Conservation (phyloP, 768 basidiomycete genomes). For the Goffeauzyma gilvescens region DNA sequence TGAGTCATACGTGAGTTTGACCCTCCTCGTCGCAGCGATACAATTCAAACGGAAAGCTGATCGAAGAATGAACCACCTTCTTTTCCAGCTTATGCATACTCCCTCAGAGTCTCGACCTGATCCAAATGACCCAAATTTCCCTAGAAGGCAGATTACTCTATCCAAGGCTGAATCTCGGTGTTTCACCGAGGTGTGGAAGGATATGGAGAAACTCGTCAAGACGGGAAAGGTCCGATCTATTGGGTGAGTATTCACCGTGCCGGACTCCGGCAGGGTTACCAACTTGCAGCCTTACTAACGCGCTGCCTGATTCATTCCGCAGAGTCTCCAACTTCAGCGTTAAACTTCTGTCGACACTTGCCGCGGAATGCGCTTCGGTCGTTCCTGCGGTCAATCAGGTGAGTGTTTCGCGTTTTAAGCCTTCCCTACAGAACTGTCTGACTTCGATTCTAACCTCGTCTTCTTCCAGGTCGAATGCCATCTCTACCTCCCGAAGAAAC, state of each 20-base stretch:
- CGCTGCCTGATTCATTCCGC: not conserved
- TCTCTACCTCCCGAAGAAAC: conserved; percentile 40
- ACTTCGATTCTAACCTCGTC: not conserved
- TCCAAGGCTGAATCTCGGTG: conserved; percentile 24
- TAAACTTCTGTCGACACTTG: conserved; percentile 33
- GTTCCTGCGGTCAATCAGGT: conserved; percentile 39
- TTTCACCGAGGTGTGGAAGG: conserved; percentile 32
- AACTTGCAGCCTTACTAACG: not conserved
- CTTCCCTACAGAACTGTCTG: not conserved
- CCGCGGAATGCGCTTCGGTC: conserved; percentile 35
- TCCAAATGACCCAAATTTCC: conserved; percentile 17
- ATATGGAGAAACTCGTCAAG: conserved; percentile 31
- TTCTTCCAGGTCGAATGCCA: conserved; percentile 34
- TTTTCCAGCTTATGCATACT: not conserved
- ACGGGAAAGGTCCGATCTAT: conserved; percentile 20
- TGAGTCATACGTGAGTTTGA: no score
- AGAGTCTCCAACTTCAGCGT: conserved; percentile 47
- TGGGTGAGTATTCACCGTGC: conserved; percentile 1
- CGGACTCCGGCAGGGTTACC: not conserved
- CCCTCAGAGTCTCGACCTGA: not conserved
- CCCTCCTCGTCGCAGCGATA: no score
- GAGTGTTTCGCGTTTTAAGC: no score
- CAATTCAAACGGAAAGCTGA: no score
- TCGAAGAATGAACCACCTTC: no score
- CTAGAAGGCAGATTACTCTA: conserved; percentile 12